phyloP scores from a whole-genome alignment of 176 grass and related monocot species.

The Aegilops tauschii region DNA sequence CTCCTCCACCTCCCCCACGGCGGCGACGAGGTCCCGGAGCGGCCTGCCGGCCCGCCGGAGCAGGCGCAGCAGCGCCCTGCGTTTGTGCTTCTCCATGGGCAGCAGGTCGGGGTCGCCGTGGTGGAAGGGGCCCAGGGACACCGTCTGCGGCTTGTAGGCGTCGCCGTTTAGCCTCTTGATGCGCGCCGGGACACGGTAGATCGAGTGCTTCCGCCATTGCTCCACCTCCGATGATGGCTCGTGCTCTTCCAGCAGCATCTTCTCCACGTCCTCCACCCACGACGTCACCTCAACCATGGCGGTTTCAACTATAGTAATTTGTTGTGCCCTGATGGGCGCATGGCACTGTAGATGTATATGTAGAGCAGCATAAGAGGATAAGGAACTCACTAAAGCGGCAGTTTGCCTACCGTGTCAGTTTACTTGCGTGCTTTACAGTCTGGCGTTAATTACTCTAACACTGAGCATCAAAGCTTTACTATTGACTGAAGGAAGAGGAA shows the following conservation, averaged over 20 bases:
- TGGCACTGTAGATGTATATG: background rate
- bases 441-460: background rate
- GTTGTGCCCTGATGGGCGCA: background rate
- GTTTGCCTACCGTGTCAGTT: background rate
- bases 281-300: background rate
- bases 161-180: slow-evolving; percentile 26
- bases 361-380: background rate
- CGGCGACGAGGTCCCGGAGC: slow-evolving; percentile 16
- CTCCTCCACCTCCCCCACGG: slow-evolving; percentile 17
- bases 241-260: background rate
- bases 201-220: slow-evolving; percentile 40
- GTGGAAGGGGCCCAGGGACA: slow-evolving; percentile 82
- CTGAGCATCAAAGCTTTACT: background rate
- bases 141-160: slow-evolving; percentile 50
- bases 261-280: slow-evolving; percentile 31
- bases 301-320: background rate
- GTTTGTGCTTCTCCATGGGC: slow-evolving; percentile 81
- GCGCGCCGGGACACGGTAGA: slow-evolving; percentile 43
- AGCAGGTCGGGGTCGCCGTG: slow-evolving; percentile 19
- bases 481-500: background rate
- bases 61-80: slow-evolving; percentile 48
- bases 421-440: background rate
- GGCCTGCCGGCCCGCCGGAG: slow-evolving; percentile 21
- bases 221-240: background rate
- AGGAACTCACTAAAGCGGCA: background rate